Evolutionary conservation across 2,329 filamentous ascomycete species (phyloP).

Genomic region (Nectriaceae sp.): DNA sequence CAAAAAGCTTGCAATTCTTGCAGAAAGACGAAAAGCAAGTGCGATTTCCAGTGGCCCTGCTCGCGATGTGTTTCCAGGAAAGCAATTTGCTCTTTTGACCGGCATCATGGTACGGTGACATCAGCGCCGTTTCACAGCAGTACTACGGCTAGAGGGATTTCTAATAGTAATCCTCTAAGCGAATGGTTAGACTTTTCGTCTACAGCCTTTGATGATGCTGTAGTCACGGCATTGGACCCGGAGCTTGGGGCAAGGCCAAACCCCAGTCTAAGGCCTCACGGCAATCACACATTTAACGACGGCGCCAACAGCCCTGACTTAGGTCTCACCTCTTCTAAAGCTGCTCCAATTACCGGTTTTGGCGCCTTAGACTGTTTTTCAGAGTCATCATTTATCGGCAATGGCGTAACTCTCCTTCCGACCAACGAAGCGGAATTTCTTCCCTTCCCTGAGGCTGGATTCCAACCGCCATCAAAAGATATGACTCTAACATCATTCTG

Average conservation of each 20-base stretch:
- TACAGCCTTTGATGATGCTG: neutral
- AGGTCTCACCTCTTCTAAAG: neutral
- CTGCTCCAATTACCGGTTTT: too few relatives aligned
- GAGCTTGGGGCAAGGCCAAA: neutral
- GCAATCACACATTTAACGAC: neutral
- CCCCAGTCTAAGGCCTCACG: neutral
- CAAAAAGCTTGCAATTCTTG: constrained; percentile 2
- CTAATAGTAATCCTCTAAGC: neutral
- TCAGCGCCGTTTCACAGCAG: neutral
- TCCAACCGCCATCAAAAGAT: neutral
- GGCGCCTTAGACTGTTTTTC: neutral
- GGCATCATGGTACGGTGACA: neutral
- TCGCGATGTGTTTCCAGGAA: neutral
- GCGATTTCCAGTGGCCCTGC: constrained; percentile 3
- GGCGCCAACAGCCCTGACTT: neutral
- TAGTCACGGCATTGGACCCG: neutral
- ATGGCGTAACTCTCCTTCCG: neutral
- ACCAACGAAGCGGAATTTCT: neutral
- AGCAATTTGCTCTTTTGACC: neutral
- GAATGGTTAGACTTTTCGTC: neutral
- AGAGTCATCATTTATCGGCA: neutral
- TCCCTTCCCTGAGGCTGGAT: neutral
- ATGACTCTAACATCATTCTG: neutral
- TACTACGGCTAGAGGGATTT: neutral
- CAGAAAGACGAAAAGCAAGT: constrained; percentile 5